These are phyloP conservation scores for Colletotrichum orbiculare DNA, from an alignment of 2,329 filamentous ascomycete genomes.

Conservation along the genomic window DNA sequence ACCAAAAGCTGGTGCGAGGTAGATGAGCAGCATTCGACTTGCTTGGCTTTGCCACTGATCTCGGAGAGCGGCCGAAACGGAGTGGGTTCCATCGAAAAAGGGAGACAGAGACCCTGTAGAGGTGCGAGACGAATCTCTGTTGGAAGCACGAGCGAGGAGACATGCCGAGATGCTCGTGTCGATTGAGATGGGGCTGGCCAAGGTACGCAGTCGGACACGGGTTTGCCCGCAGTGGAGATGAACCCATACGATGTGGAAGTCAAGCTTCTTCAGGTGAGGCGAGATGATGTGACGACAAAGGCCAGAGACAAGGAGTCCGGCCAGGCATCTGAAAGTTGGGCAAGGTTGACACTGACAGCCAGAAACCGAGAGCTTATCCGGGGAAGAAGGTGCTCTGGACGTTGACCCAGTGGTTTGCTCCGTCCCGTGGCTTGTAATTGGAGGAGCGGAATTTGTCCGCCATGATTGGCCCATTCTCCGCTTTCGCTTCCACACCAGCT, in stretches of 20 bases:
- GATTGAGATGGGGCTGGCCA: too few species aligned
- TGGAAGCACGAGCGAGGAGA: too few species aligned
- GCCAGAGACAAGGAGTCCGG: not conserved
- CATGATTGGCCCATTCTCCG: constrained; percentile 2
- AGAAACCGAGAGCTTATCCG: too few species aligned
- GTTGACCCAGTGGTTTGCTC: not conserved
- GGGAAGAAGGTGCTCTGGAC: not conserved
- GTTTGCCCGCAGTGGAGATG: not conserved
- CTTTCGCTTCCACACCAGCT: not conserved
- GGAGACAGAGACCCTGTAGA: too few species aligned
- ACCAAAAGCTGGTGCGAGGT: not conserved
- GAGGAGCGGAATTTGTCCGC: constrained; percentile 14
- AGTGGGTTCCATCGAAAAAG: not conserved
- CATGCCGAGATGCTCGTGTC: too few species aligned
- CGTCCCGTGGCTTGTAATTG: constrained; percentile 3
- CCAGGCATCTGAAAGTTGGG: not conserved
- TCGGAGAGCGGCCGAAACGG: constrained; percentile 10
- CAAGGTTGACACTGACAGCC: too few species aligned
- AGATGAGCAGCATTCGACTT: not conserved
- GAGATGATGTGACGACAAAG: not conserved
- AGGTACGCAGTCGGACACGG: not conserved
- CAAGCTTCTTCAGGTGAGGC: not conserved
- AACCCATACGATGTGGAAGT: not conserved
- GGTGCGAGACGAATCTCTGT: too few species aligned
- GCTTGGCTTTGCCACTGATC: constrained; percentile 28